Evolutionary conservation across 2,329 filamentous ascomycete genomes (phyloP).

Genomic region (Trichoderma atroviride): DNA sequence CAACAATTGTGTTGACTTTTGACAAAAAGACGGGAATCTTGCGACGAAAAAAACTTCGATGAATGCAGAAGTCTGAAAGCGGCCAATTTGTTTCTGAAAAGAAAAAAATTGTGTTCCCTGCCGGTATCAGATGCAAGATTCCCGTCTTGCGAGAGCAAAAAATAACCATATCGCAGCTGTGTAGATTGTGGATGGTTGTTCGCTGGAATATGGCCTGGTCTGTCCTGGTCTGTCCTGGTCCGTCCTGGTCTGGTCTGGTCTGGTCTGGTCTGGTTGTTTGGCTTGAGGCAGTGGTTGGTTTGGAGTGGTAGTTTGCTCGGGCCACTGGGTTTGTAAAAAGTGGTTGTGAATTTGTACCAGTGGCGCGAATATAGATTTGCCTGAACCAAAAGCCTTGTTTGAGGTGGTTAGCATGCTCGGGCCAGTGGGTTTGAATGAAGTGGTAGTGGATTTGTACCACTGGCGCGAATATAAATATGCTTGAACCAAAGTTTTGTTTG

Average conservation of each 20-base stretch:
- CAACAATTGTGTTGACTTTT: background rate
- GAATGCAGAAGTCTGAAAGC: background rate
- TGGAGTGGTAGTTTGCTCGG: background rate
- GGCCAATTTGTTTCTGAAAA: background rate
- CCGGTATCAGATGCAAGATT: slow-evolving; percentile 6
- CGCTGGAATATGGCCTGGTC: background rate
- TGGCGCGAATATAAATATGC: background rate
- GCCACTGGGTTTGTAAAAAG: background rate
- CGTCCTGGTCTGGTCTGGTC: background rate
- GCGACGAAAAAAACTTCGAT: background rate
- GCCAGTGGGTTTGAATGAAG: background rate
- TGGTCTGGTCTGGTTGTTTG: background rate
- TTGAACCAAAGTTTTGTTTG: background rate
- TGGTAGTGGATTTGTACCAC: background rate
- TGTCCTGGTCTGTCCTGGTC: background rate
- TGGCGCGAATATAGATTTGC: background rate
- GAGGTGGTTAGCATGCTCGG: background rate
- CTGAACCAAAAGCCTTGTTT: background rate
- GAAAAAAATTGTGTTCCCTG: background rate
- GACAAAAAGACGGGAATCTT: background rate
- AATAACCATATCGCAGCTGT: background rate
- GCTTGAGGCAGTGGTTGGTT: background rate
- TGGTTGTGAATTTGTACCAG: background rate
- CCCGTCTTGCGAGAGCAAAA: background rate
- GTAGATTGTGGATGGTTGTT: background rate